Conservation (phyloP, 2,329 filamentous ascomycete genomes). For the Claviceps citrina region DNA sequence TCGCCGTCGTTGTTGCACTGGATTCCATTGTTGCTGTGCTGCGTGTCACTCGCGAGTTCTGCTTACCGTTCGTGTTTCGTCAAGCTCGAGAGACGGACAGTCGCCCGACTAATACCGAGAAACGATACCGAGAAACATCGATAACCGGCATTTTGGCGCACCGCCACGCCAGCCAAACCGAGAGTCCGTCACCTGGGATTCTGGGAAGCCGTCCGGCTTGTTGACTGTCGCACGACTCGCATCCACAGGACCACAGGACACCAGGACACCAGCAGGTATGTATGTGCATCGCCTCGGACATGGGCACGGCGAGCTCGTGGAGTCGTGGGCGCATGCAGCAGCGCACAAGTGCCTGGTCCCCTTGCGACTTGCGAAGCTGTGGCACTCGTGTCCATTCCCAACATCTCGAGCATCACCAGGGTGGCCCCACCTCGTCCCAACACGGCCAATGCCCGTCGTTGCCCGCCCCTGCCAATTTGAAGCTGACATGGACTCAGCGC, state of each 20-base stretch:
- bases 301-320: not conserved
- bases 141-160: not conserved
- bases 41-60: slow-evolving; percentile 1
- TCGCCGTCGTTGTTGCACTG: not conserved
- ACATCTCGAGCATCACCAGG: not conserved
- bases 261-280: no score
- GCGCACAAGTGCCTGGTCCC: no score
- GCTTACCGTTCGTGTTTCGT: slow-evolving; percentile 3
- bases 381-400: no score
- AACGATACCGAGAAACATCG: not conserved
- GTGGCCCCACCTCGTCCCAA: not conserved
- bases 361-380: no score
- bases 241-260: no score
- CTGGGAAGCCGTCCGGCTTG: no score
- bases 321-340: not conserved
- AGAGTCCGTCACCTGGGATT: not conserved
- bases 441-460: slow-evolving; percentile 3
- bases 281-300: no score
- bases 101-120: no score
- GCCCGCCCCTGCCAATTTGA: no score
- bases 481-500: not conserved
- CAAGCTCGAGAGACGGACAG: no score
- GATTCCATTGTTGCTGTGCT: slow-evolving; percentile 1
- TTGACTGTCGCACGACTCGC: not conserved
- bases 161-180: not conserved